These are phyloP conservation scores for Tetrapyrgos nigripes DNA, from an alignment of 1,284 basidiomycete genomes.

Conservation along the genomic window DNA sequence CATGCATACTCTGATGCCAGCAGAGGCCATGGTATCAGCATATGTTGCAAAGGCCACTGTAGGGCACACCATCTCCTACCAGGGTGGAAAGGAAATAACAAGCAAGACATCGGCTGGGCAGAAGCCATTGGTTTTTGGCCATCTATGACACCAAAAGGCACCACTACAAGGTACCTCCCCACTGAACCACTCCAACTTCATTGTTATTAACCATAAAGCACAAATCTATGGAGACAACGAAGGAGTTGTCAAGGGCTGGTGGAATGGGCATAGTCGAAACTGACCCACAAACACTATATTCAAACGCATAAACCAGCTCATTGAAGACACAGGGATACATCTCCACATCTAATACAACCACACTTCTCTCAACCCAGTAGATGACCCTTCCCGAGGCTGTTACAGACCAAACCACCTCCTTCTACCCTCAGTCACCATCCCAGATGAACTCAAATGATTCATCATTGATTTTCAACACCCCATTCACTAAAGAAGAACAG, in stretches of 20 bases:
- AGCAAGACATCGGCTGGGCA: conserved; percentile 41
- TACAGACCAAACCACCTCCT: conserved; percentile 35
- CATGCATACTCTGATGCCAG: conserved; percentile 51
- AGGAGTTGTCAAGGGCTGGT: conserved; percentile 47
- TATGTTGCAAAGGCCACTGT: conserved; percentile 41
- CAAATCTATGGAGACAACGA: conserved; percentile 45
- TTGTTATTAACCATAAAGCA: no score
- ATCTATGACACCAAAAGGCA: background rate
- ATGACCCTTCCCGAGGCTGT: conserved; percentile 43
- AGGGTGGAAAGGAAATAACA: conserved; percentile 34
- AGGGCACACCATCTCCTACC: conserved; percentile 40
- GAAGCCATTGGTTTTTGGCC: conserved; percentile 42
- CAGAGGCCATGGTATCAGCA: conserved; percentile 42
- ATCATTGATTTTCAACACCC: conserved; percentile 34
- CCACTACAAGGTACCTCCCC: conserved; percentile 29
- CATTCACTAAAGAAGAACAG: conserved; percentile 17
- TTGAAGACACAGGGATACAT: no score
- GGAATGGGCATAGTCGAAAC: conserved; percentile 40
- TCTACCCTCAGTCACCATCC: conserved; percentile 39
- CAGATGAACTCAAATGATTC: conserved; percentile 26
- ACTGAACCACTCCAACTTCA: no score
- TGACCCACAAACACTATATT: conserved; percentile 24
- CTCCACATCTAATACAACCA: conserved; percentile 29
- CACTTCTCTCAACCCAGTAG: conserved; percentile 44
- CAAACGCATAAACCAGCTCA: conserved; percentile 25